A percentile compares a stretch with the other conserved stretches of the same genome.
phyloP scores from a whole-genome alignment of 345 rosid genomes.

The Populus euphratica region DNA sequence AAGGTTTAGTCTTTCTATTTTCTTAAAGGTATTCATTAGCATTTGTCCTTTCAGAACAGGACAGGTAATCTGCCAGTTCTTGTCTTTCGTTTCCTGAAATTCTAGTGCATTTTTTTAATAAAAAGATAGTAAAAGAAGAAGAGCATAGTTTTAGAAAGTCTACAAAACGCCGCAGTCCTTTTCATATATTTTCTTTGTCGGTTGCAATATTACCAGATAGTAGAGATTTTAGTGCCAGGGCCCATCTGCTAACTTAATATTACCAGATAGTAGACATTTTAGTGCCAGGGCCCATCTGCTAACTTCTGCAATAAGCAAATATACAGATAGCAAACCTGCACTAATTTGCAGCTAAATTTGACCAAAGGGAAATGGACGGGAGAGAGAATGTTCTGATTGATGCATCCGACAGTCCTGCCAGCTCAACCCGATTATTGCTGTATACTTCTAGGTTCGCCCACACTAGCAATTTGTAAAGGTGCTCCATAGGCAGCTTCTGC shows the following conservation, averaged over 20 bases:
- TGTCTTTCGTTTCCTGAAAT: background rate
- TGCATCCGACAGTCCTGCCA: background rate
- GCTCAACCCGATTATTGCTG: background rate
- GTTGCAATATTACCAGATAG: background rate
- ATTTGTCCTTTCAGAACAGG: background rate
- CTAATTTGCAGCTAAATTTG: background rate
- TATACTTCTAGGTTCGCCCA: background rate
- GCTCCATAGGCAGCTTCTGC: background rate
- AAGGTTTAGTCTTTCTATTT: background rate
- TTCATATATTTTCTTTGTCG: background rate
- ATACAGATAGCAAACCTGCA: background rate
- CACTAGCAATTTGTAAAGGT: background rate
- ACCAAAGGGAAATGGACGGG: background rate
- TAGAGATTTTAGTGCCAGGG: background rate
- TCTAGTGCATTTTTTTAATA: background rate
- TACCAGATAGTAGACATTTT: background rate
- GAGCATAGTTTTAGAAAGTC: background rate
- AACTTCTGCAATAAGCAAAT: background rate
- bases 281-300: background rate
- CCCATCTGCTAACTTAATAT: background rate
- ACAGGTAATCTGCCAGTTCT: background rate
- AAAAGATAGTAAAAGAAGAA: background rate
- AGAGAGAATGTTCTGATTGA: background rate
- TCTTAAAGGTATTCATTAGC: background rate
- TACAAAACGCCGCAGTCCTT: background rate